Conservation (phyloP, 2,329 filamentous ascomycete species). For the Trichoderma sp. region DNA sequence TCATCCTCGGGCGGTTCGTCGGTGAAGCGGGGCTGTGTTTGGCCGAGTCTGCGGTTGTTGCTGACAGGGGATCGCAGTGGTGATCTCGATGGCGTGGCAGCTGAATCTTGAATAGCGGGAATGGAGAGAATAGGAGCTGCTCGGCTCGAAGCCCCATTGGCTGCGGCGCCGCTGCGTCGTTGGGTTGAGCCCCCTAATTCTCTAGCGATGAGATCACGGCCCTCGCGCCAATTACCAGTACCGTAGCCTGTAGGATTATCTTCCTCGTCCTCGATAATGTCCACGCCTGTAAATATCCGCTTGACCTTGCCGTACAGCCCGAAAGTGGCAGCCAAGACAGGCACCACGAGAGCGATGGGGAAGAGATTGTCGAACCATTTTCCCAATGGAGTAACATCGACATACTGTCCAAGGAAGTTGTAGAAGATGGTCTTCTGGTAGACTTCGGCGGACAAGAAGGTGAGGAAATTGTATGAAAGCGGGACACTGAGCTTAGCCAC, state of each 20-base stretch:
- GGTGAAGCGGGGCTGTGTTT: constrained; percentile 30
- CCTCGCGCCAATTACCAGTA: constrained; percentile 85
- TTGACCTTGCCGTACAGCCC: constrained; percentile 83
- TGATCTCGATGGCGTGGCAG: constrained; percentile 37
- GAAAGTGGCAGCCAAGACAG: constrained; percentile 81
- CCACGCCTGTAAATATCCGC: constrained; percentile 72
- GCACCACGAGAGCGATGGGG: constrained; percentile 81
- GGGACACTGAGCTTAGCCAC: constrained; percentile 91
- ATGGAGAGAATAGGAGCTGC: constrained; percentile 47
- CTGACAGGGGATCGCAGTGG: constrained; percentile 37
- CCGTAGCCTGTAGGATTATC: constrained; percentile 65
- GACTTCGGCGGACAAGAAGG: constrained; percentile 71
- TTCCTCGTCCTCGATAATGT: constrained; percentile 72
- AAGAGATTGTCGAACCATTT: constrained; percentile 85
- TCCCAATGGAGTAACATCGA: constrained; percentile 79
- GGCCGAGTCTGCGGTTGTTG: constrained; percentile 30
- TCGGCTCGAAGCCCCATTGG: constrained; percentile 31
- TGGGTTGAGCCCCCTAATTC: constrained; percentile 67
- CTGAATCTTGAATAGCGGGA: constrained; percentile 39
- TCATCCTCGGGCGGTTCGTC: constrained; percentile 67
- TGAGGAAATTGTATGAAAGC: constrained; percentile 93
- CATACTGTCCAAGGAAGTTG: constrained; percentile 75
- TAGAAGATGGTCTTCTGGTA: constrained; percentile 82
- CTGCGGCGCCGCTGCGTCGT: constrained; percentile 46
- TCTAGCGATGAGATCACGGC: constrained; percentile 82